A percentile compares a stretch with the other conserved stretches of the same genome.
phyloP scores from a whole-genome alignment of 163 green algal genomes.

The Scenedesmus sp. region DNA sequence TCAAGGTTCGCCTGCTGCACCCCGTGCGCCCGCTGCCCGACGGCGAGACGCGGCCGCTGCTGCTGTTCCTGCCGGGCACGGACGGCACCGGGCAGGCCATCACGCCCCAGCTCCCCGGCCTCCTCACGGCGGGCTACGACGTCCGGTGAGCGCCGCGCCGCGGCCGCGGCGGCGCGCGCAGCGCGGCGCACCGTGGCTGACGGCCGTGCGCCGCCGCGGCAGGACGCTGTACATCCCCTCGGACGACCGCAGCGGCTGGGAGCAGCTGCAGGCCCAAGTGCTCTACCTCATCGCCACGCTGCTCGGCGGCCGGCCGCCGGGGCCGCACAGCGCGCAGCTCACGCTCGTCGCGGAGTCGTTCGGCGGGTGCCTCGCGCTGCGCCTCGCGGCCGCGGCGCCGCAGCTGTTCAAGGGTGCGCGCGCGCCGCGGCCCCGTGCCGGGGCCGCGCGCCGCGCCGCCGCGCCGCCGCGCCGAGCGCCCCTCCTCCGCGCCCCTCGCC shows the following conservation, averaged over 20 bases:
- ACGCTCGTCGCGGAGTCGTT: slow-evolving; percentile 72
- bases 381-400: slow-evolving; percentile 52
- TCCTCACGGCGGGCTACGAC: slow-evolving; percentile 59
- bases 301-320: not conserved
- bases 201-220: too few species aligned
- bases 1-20: slow-evolving; percentile 22
- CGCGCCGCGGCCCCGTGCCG: slow-evolving; percentile 16
- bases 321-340: slow-evolving; percentile 9
- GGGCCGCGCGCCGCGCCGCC: not conserved
- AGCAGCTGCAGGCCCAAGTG: slow-evolving; percentile 46
- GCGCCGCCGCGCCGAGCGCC: not conserved
- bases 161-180: too few species aligned
- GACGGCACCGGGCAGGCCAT: slow-evolving; percentile 75
- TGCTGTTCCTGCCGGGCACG: slow-evolving; percentile 49
- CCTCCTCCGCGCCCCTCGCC: too few species aligned
- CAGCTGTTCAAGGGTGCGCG: too few species aligned
- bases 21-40: slow-evolving; percentile 18
- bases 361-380: slow-evolving; percentile 68
- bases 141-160: slow-evolving; percentile 46
- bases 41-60: slow-evolving; percentile 28
- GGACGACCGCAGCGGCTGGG: slow-evolving; percentile 61
- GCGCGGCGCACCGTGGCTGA: too few species aligned
- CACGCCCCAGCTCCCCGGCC: slow-evolving; percentile 56
- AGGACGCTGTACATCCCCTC: slow-evolving; percentile 59
- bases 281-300: slow-evolving; percentile 43